phyloP scores from a whole-genome alignment of 192 early-diverging fungal genomes.

The Coemansia sp. region DNA sequence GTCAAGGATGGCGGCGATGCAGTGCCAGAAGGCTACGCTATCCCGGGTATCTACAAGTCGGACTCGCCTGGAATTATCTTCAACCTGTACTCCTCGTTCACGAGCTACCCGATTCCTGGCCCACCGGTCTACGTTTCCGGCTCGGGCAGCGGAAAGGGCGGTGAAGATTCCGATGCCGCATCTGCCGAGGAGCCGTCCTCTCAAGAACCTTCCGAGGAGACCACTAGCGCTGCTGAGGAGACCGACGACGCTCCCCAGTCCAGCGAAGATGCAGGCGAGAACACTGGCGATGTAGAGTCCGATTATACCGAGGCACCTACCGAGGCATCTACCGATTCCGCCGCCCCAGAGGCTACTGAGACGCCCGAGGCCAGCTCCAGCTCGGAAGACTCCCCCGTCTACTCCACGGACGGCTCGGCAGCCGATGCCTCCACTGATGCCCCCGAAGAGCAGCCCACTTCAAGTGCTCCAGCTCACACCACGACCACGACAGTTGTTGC shows the following conservation, averaged over 20 bases:
- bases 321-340: background rate
- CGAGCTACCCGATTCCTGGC: constrained; percentile 25
- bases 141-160: background rate
- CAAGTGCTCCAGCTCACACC: constrained; percentile 16
- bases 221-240: constrained; percentile 6
- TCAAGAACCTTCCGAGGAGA: background rate
- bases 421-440: constrained; percentile 8
- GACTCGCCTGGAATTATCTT: constrained; percentile 23
- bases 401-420: constrained; percentile 1
- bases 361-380: background rate
- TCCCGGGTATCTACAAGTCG: constrained; percentile 24
- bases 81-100: constrained; percentile 12
- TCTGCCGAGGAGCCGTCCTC: background rate
- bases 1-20: constrained; percentile 18
- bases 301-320: background rate
- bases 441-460: constrained; percentile 7
- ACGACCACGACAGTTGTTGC: constrained; percentile 1
- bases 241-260: background rate
- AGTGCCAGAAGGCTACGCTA: constrained; percentile 14
- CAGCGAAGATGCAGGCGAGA: no score
- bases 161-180: constrained; percentile 2
- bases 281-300: no score
- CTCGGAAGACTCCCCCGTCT: background rate
- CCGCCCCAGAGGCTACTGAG: background rate
- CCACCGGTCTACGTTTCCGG: constrained; percentile 26